Base-by-base conservation (phyloP, 257 asterid species). In the Rhazya stricta region DNA sequence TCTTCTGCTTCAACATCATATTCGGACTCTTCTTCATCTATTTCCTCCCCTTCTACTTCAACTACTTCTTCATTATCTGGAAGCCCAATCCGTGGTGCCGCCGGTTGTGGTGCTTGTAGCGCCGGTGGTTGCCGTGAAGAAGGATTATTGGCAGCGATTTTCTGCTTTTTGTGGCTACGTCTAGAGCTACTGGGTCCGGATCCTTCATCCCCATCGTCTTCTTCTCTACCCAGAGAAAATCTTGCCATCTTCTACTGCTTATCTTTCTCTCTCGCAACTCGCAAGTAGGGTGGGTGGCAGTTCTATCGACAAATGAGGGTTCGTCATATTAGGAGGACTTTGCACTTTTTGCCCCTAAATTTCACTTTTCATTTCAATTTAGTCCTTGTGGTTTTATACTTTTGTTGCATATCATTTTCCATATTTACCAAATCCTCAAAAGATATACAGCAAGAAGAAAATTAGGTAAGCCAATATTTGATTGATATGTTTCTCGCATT, bases 171-270 rank as follows among this genome's bases (percentile, higher is more conserved):
- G 25, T 71, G 18, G 30, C 7, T 23, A 19, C 45, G 79, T 19
- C 79, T 25, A 42, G 63, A 48, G 72, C 32, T 73, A 43, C 83
- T 51, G 69, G 72, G 65, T 10, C 83, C 70, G 39, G 81, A 23
- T 29, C 76, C 69, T n/a, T 70, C 75, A 41, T 36, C 73, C 9
- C 37, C 34, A 41, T 74, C 75, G 16, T 81, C 88, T 34, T 75
- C 82, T 51, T 79, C 82, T 32, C 79, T 62, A 42, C 78, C 83
- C n/a, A 82, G 72, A 34, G 90, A 84, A 78, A 86, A 90, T 85
- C 90, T 88, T 80, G 76, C 83, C 94, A 86, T 90, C 62, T 74
- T 66, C 13, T 56, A 15, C 27, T 16, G 57, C 48, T 43, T 9
- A 3, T 18, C 42, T 13, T 36, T 57, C 75, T 39, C 37, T 63